Evolutionary conservation across 2,329 filamentous ascomycete genomes (phyloP).

Genomic region (Pyricularia sp.): DNA sequence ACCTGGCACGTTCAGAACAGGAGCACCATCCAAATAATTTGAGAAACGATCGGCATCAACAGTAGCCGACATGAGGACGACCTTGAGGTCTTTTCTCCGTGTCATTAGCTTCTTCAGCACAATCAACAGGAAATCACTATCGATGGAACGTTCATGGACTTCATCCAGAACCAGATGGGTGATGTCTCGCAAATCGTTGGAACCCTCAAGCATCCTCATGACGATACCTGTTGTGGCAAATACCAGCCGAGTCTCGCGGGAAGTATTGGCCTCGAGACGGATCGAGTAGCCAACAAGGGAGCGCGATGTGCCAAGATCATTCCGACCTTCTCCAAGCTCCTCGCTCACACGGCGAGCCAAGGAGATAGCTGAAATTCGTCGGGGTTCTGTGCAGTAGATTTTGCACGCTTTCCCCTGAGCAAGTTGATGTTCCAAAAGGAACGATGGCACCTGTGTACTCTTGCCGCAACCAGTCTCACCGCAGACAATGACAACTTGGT

Average conservation of each 20-base stretch:
- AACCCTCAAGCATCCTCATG: slow-evolving; percentile 93
- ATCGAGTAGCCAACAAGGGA: slow-evolving; percentile 95
- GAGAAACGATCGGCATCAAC: slow-evolving; percentile 91
- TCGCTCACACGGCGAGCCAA: slow-evolving; percentile 88
- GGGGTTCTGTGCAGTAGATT: slow-evolving; percentile 90
- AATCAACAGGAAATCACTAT: slow-evolving; percentile 92
- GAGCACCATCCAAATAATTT: slow-evolving; percentile 74
- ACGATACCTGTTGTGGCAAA: slow-evolving; percentile 90
- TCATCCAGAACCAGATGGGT: slow-evolving; percentile 96
- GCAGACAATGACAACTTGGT: slow-evolving; percentile 88
- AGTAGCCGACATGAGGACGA: slow-evolving; percentile 95
- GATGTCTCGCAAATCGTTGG: slow-evolving; percentile 77
- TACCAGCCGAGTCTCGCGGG: slow-evolving; percentile 71
- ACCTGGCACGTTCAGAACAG: slow-evolving; percentile 82
- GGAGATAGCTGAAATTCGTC: slow-evolving; percentile 92
- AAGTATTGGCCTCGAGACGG: slow-evolving; percentile 79
- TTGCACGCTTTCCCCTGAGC: slow-evolving; percentile 74
- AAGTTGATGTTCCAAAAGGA: slow-evolving; percentile 83
- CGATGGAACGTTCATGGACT: slow-evolving; percentile 91
- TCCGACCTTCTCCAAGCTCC: slow-evolving; percentile 78
- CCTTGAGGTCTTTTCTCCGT: slow-evolving; percentile 73
- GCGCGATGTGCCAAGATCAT: slow-evolving; percentile 70
- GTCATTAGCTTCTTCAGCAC: slow-evolving; percentile 76
- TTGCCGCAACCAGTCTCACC: slow-evolving; percentile 94
- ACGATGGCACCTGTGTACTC: slow-evolving; percentile 94